These are phyloP conservation scores for Blastobotrys buckinghamii DNA, from an alignment of 1,139 yeast species.

Conservation along the genomic window DNA sequence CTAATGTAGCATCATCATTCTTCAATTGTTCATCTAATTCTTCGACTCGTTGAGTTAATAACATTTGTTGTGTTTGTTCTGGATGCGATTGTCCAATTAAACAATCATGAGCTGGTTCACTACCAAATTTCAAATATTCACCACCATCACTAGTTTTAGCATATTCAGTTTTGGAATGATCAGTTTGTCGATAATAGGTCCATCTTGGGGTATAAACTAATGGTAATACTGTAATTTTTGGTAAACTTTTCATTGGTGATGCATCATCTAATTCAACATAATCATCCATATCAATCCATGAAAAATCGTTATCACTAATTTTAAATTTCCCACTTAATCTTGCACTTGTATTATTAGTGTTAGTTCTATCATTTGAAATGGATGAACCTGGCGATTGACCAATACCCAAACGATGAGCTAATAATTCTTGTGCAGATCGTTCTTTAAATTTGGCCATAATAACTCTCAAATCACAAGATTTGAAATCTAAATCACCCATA, in stretches of 20 bases:
- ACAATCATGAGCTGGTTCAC: constrained; percentile 64
- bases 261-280: constrained; percentile 58
- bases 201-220: constrained; percentile 70
- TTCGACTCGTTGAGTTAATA: constrained; percentile 29
- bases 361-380: constrained; percentile 14
- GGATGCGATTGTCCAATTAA: constrained; percentile 43
- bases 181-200: constrained; percentile 64
- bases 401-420: constrained; percentile 36
- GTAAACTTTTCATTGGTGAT: constrained; percentile 41
- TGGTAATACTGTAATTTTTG: constrained; percentile 56
- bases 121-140: constrained; percentile 49
- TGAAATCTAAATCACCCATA: constrained; percentile 68
- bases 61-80: constrained; percentile 28
- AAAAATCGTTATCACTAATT: constrained; percentile 42
- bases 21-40: constrained; percentile 44
- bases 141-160: constrained; percentile 33
- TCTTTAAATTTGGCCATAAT: constrained; percentile 64
- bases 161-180: constrained; percentile 29
- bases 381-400: constrained; percentile 17
- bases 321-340: constrained; percentile 31
- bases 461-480: constrained; percentile 66
- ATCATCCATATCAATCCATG: constrained; percentile 82
- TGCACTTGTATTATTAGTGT: constrained; percentile 9
- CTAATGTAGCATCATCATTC: constrained; percentile 34
- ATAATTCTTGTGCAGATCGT: constrained; percentile 42